phyloP scores from a whole-genome alignment of 305 asterid species.

The Fraxinus floribunda region DNA sequence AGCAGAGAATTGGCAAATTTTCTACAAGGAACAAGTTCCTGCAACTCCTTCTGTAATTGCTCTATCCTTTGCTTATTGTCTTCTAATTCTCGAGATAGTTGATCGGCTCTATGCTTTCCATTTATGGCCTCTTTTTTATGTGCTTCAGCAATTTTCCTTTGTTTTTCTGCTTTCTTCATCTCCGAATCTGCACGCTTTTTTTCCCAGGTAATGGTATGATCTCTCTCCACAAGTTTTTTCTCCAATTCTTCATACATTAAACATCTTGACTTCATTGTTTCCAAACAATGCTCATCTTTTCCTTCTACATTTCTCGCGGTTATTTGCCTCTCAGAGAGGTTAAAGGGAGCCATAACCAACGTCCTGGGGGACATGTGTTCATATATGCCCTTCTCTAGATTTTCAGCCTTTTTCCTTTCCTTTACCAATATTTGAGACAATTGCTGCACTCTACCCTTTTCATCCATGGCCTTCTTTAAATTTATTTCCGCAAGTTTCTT shows the following conservation, averaged over 20 bases:
- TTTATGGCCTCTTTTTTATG: conserved; percentile 45
- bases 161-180: conserved; percentile 58
- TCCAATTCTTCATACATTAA: conserved; percentile 30
- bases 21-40: conserved; percentile 43
- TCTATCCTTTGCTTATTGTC: conserved; percentile 50
- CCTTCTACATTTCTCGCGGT: conserved; percentile 22
- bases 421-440: conserved; percentile 44
- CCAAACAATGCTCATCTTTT: conserved; percentile 25
- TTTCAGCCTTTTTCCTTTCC: conserved; percentile 25
- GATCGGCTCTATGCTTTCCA: conserved; percentile 58
- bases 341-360: conserved; percentile 28
- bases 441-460: conserved; percentile 52
- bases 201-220: conserved; percentile 37
- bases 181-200: conserved; percentile 48
- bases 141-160: conserved; percentile 46
- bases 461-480: conserved; percentile 54
- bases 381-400: conserved; percentile 42
- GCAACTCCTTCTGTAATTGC: conserved; percentile 50
- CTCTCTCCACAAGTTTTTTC: conserved; percentile 46
- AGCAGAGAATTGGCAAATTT: conserved; percentile 26
- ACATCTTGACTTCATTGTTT: conserved; percentile 33
- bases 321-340: conserved; percentile 19
- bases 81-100: conserved; percentile 50
- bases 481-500: conserved; percentile 47
- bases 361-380: conserved; percentile 35